phyloP scores from a whole-genome alignment of 805 yeast species.

The Ogataea glucozyma region DNA sequence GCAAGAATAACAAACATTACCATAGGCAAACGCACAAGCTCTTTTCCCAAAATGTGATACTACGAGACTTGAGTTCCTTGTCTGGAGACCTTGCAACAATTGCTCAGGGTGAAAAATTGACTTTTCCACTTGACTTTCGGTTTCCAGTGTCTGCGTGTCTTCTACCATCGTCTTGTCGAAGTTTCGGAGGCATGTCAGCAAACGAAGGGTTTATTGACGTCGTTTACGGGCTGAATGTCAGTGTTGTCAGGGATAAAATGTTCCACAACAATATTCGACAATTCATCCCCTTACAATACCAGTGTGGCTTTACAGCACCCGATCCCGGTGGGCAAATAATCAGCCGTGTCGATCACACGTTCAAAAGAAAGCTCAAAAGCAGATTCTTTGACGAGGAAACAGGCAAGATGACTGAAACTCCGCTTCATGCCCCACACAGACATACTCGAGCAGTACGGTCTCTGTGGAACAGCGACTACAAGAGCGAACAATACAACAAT shows the following conservation, averaged over 20 bases:
- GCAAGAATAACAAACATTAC: too few species aligned
- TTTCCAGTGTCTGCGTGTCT: conserved; percentile 6
- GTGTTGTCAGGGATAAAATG: background rate
- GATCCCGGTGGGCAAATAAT: background rate
- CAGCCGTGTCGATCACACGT: conserved; percentile 2
- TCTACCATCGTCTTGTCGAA: conserved; percentile 1
- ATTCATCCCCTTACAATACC: background rate
- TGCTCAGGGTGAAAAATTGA: background rate
- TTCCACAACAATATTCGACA: background rate
- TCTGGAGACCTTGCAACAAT: background rate
- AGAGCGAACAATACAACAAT: conserved; percentile 4
- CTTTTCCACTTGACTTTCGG: conserved; percentile 7
- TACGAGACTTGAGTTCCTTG: background rate
- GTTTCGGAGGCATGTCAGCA: background rate
- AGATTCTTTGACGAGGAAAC: conserved; percentile 12
- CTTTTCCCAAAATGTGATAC: background rate
- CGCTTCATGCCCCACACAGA: conserved; percentile 10
- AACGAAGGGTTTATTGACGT: background rate
- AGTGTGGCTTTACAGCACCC: background rate
- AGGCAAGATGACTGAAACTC: conserved; percentile 13
- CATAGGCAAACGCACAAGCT: background rate
- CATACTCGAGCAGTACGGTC: conserved; percentile 8
- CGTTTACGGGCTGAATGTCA: background rate
- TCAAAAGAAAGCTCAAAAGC: conserved; percentile 12
- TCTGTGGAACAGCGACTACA: conserved; percentile 13